Conservation (phyloP, 2,329 filamentous ascomycete species). For the Trichoderma endophyticum region DNA sequence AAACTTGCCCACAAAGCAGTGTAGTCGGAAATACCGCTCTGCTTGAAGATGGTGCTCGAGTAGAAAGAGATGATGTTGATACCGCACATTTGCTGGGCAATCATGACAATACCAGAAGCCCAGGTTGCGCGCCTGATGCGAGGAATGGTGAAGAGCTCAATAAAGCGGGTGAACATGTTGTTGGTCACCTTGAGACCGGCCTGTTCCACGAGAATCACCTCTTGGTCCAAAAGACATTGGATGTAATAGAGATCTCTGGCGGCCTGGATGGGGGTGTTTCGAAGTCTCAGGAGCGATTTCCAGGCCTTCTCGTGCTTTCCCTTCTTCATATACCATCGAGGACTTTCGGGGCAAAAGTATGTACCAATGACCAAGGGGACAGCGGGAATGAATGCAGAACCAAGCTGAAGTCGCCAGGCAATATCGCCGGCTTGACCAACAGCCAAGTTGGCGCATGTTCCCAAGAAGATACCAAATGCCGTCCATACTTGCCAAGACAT, state of each 20-base stretch:
- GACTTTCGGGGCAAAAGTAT: constrained; percentile 62
- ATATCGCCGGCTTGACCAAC: constrained; percentile 58
- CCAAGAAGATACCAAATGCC: constrained; percentile 61
- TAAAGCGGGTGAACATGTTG: constrained; percentile 48
- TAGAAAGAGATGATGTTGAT: constrained; percentile 53
- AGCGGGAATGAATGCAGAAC: constrained; percentile 63
- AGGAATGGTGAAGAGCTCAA: constrained; percentile 57
- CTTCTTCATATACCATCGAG: constrained; percentile 65
- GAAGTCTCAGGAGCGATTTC: constrained; percentile 52
- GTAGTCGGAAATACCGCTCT: constrained; percentile 39
- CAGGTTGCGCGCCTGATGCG: constrained; percentile 60
- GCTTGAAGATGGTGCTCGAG: constrained; percentile 44
- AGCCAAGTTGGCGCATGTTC: constrained; percentile 62
- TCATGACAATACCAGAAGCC: constrained; percentile 67
- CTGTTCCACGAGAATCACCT: constrained; percentile 28
- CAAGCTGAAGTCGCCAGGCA: constrained; percentile 62
- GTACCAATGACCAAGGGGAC: constrained; percentile 56
- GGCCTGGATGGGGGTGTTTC: constrained; percentile 58
- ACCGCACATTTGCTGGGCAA: constrained; percentile 60
- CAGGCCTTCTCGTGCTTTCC: constrained; percentile 53
- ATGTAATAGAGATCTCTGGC: constrained; percentile 63
- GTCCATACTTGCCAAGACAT: constrained; percentile 57
- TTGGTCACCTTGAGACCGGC: constrained; percentile 37
- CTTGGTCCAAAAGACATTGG: constrained; percentile 38
- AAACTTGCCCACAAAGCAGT: constrained; percentile 42